Conservation (phyloP, 805 yeast species). For the Pichia thaimueangensis region DNA sequence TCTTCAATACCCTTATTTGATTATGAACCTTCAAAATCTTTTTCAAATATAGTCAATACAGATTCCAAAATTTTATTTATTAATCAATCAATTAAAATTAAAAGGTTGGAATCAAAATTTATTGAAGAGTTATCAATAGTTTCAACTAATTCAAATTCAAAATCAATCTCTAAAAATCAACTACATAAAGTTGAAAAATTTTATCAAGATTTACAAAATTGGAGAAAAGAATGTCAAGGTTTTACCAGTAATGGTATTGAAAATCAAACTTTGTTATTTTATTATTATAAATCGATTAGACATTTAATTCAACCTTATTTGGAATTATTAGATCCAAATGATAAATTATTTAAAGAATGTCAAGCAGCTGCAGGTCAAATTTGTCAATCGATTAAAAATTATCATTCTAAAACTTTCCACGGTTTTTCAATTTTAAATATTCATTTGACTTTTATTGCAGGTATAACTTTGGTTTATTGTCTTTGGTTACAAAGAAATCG, state of each 20-base stretch:
- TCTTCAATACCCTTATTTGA: conserved; percentile 44
- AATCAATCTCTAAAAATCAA: conserved; percentile 27
- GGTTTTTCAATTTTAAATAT: conserved; percentile 64
- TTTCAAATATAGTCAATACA: conserved; percentile 31
- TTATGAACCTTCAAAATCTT: conserved; percentile 34
- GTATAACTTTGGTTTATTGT: conserved; percentile 60
- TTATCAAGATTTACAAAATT: conserved; percentile 48
- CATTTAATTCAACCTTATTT: conserved; percentile 57
- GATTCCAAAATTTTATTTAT: conserved; percentile 37
- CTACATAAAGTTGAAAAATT: conserved; percentile 45
- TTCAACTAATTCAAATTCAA: conserved; percentile 25
- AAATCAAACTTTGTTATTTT: conserved; percentile 51
- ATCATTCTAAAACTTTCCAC: conserved; percentile 53
- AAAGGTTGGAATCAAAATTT: conserved; percentile 55
- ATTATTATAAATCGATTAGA: conserved; percentile 56
- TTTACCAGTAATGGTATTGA: conserved; percentile 42
- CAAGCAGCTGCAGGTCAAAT: conserved; percentile 70
- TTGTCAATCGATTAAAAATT: conserved; percentile 56
- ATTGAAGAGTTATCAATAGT: conserved; percentile 45
- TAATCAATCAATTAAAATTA: conserved; percentile 49
- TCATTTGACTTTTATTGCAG: conserved; percentile 63
- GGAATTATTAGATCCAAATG: conserved; percentile 55
- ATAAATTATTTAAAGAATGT: conserved; percentile 54
- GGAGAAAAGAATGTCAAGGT: conserved; percentile 50
- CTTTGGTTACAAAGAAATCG: conserved; percentile 59